Evolutionary conservation across 2,329 filamentous ascomycete species (phyloP), one percentile per base, ranked within the genome.

Genomic region (Claviceps capensis): DNA sequence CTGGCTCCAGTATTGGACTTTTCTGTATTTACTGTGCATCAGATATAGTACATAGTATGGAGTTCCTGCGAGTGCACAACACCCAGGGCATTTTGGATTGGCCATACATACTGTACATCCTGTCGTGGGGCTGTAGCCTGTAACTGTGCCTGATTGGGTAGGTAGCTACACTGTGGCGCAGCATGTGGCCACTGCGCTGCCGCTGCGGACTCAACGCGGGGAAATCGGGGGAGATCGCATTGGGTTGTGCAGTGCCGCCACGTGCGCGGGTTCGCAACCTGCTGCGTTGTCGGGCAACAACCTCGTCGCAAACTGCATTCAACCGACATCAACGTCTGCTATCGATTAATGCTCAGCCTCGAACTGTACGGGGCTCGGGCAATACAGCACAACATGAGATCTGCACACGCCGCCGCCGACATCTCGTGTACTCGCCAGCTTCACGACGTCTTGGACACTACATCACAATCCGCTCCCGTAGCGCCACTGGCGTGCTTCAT

Each of bases 401-500:
- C 49, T 23, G 26, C 46, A 5, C 46, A 47, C 22, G 37, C 49
- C 8, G 11, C 49, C 3, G 34, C 30, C 43, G 47, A 40, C 49
- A 38, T 22, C 37, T 41, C 45, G 26, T 40, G 46, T 19, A 14
- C 46, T 17, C n/a, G 30, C 30, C 49, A 51, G 36, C 45, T 41
- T 40, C 49, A 47, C 14, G 46, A 53, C 36, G 23, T 23, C 22
- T 41, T 36, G 17, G 51, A 53, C 36, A 43, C 23, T 17, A 40
- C 38, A 22, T 37, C 46, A 7, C 52, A 53, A 42, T 19, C 47
- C 34, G 47, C 54, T 41, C 51, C 61, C 38, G 46, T 57, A 36
- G 56, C 61, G 11, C 56, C 63, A 43, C 58, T 67, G 23, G 56
- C 62, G n/a, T 69, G 64, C 56, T 65, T 67, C 56, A 61, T 69